Percentiles rank a stretch among this genome's conserved stretches.
These are phyloP conservation scores for Pseudogymnoascus sp. DNA, from an alignment of 2,329 filamentous ascomycete species.

Conservation along the genomic window DNA sequence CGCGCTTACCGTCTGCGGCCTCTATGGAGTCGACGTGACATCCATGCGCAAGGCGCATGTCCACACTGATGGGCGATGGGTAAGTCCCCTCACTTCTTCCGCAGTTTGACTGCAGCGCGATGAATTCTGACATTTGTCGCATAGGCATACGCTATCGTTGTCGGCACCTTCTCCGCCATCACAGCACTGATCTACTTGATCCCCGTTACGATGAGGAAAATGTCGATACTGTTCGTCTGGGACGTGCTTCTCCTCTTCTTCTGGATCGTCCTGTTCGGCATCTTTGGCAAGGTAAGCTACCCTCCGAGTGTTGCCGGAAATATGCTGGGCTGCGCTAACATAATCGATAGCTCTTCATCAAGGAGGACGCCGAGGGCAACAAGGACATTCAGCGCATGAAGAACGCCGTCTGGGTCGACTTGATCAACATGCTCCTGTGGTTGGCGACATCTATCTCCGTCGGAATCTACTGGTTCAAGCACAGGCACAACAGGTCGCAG, in stretches of 20 bases:
- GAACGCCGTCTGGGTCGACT: slow-evolving; percentile 75
- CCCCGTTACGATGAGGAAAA: slow-evolving; percentile 47
- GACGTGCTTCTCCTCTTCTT: slow-evolving; percentile 66
- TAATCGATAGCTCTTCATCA: slow-evolving; percentile 56
- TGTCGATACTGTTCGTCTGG: slow-evolving; percentile 55
- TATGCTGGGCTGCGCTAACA: not conserved
- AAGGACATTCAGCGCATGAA: slow-evolving; percentile 67
- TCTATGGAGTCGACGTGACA: slow-evolving; percentile 66
- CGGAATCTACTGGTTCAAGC: slow-evolving; percentile 50
- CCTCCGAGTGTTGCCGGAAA: not conserved
- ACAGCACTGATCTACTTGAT: slow-evolving; percentile 60
- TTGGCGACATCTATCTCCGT: slow-evolving; percentile 52
- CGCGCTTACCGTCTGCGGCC: slow-evolving; percentile 66
- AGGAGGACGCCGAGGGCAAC: slow-evolving; percentile 57
- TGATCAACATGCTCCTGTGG: slow-evolving; percentile 71
- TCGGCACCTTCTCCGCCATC: slow-evolving; percentile 56
- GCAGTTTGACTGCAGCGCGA: not conserved
- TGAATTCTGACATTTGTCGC: slow-evolving; percentile 8
- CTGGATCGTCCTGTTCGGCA: slow-evolving; percentile 74
- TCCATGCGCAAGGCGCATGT: slow-evolving; percentile 41
- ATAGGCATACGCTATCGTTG: slow-evolving; percentile 64
- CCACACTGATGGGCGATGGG: slow-evolving; percentile 61
- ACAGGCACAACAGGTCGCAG: slow-evolving; percentile 43
- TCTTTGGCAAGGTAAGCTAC: slow-evolving; percentile 59
- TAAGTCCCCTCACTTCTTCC: slow-evolving; percentile 32